These are phyloP conservation scores for Hansenula sp. DNA, from an alignment of 1,139 yeast species.

Conservation along the genomic window DNA sequence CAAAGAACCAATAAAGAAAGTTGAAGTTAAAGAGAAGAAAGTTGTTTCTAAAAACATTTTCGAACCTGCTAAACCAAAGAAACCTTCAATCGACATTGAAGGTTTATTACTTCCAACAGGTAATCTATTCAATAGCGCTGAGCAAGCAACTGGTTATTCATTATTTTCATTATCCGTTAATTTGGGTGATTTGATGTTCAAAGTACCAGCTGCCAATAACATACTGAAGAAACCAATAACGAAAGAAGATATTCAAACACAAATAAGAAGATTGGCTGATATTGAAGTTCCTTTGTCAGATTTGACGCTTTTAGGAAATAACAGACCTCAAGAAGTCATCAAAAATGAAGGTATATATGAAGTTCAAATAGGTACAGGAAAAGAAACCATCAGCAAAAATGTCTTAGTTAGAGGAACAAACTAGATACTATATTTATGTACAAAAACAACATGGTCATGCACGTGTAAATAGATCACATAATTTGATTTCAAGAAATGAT, in stretches of 20 bases:
- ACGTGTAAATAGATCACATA: neutral
- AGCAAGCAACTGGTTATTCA: constrained; percentile 12
- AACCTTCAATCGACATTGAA: constrained; percentile 6
- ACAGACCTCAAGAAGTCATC: neutral
- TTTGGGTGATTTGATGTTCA: constrained; percentile 5
- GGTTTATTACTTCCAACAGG: constrained; percentile 17
- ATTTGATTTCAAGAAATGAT: neutral
- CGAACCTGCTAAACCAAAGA: constrained; percentile 5
- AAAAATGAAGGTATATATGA: constrained; percentile 11
- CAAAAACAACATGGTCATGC: neutral
- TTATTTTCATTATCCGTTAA: constrained; percentile 17
- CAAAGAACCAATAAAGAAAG: constrained; percentile 19
- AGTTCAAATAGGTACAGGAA: constrained; percentile 10
- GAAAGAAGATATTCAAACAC: constrained; percentile 5
- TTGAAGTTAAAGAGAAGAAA: constrained; percentile 12
- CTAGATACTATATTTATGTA: neutral
- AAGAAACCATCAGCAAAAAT: constrained; percentile 9
- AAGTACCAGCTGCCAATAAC: constrained; percentile 1
- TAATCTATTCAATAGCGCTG: constrained; percentile 1
- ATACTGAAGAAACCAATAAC: constrained; percentile 5
- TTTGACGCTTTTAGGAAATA: constrained; percentile 6
- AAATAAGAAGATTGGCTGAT: constrained; percentile 9
- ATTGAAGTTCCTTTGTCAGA: constrained; percentile 15
- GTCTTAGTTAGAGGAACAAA: too few relatives aligned
- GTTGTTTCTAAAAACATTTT: too few relatives aligned